These are phyloP conservation scores for Oryza meridionalis DNA, from an alignment of 176 grass and related monocot genomes.

Conservation along the genomic window DNA sequence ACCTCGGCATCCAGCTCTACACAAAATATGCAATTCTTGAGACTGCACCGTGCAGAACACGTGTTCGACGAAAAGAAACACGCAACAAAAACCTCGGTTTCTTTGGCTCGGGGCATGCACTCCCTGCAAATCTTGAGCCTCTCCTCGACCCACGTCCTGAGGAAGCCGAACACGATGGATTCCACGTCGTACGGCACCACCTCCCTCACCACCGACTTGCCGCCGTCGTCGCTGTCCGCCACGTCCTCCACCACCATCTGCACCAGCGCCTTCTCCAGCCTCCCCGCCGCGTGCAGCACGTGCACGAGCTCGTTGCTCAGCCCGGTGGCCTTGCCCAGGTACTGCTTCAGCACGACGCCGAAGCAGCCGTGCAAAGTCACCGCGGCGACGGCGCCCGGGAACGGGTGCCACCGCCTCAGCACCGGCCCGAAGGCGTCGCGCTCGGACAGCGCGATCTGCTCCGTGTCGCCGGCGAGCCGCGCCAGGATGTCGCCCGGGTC, in stretches of 20 bases:
- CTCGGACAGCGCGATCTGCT: constrained; percentile 66
- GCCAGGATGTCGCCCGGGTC: constrained; percentile 54
- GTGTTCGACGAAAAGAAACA: neutral
- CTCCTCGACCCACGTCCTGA: constrained; percentile 82
- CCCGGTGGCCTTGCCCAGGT: constrained; percentile 53
- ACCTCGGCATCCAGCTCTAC: constrained; percentile 85
- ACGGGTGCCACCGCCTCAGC: constrained; percentile 65
- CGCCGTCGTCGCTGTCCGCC: constrained; percentile 60
- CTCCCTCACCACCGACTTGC: constrained; percentile 55
- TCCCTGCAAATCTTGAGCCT: constrained; percentile 67
- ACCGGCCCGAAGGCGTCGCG: constrained; percentile 58
- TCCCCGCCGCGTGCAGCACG: constrained; percentile 74
- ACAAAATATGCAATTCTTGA: neutral
- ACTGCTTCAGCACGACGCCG: constrained; percentile 82
- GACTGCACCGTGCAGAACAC: neutral
- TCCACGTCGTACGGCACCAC: constrained; percentile 76
- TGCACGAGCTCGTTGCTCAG: constrained; percentile 81
- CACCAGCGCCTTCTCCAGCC: constrained; percentile 74
- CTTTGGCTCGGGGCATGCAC: constrained; percentile 69
- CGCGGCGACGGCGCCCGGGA: constrained; percentile 56
- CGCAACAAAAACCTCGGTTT: constrained; percentile 64
- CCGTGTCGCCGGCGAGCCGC: constrained; percentile 59
- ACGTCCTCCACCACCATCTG: constrained; percentile 72
- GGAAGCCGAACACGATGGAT: constrained; percentile 57
- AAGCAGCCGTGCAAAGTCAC: constrained; percentile 75